Percentiles rank a stretch among this genome's conserved stretches.
phyloP scores from a whole-genome alignment of 345 rosid genomes.

The Camelina sativa region DNA sequence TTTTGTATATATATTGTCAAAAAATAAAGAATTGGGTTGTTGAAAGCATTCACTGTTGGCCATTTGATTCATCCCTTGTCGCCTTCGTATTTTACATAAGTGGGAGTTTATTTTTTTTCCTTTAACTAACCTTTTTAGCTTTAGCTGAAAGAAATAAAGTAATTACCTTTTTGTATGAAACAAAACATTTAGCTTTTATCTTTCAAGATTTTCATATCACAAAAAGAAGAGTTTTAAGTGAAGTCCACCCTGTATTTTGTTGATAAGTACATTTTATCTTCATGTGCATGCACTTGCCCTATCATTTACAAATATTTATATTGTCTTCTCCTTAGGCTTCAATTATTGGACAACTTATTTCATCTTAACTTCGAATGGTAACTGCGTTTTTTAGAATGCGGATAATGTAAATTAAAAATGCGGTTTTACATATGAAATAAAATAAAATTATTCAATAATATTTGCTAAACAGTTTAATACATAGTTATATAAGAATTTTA shows the following conservation, averaged over 20 bases:
- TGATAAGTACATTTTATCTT: constrained; percentile 33
- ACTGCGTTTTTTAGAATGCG: too few species aligned
- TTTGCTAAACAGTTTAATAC: too few species aligned
- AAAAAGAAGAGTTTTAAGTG: constrained; percentile 16
- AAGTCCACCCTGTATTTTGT: constrained; percentile 42
- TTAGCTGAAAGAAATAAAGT: constrained; percentile 39
- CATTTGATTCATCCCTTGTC: constrained; percentile 36
- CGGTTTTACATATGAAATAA: too few species aligned
- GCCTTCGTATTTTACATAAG: constrained; percentile 37
- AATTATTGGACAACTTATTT: constrained; percentile 38
- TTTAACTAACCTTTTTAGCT: constrained; percentile 31
- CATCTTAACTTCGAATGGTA: too few species aligned
- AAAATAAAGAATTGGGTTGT: constrained; percentile 19
- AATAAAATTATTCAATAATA: too few species aligned
- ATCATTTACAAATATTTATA: background rate
- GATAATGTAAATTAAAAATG: too few species aligned
- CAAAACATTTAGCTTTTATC: constrained; percentile 33
- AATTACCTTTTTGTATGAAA: constrained; percentile 34
- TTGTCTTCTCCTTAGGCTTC: constrained; percentile 42
- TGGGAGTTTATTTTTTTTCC: constrained; percentile 13
- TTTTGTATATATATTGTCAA: background rate
- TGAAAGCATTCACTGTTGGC: constrained; percentile 39
- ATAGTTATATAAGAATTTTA: too few species aligned
- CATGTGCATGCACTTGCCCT: constrained; percentile 44
- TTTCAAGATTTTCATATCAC: constrained; percentile 18